phyloP scores from a whole-genome alignment of 139 green algal genomes.

The Coelastrella sp. region DNA sequence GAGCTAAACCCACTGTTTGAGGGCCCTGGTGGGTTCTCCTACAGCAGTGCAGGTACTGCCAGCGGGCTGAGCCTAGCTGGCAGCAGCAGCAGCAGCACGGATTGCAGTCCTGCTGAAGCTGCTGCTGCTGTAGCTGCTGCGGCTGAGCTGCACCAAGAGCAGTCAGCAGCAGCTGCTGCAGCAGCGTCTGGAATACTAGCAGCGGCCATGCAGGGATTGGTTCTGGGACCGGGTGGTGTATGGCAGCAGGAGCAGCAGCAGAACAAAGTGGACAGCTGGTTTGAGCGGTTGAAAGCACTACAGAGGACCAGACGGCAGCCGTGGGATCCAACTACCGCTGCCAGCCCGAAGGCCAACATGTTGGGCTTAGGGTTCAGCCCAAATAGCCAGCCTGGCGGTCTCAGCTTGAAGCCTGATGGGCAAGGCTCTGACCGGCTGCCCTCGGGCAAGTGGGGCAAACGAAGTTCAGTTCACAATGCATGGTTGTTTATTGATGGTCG shows the following conservation, averaged over 20 bases:
- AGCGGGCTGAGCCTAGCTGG: neutral
- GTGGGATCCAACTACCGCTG: neutral
- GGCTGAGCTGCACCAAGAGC: conserved; percentile 3
- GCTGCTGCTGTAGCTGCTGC: conserved; percentile 6
- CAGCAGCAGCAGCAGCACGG: neutral
- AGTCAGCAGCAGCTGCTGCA: conserved; percentile 23
- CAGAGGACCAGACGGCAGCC: conserved; percentile 11
- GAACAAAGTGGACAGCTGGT: conserved; percentile 10
- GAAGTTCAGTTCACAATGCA: neutral
- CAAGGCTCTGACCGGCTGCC: neutral
- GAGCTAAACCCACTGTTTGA: neutral
- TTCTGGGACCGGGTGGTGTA: neutral
- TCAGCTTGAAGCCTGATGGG: neutral
- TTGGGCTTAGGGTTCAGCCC: neutral
- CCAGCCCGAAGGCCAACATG: neutral
- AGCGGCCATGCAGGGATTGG: neutral
- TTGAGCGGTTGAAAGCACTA: neutral
- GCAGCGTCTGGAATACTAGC: conserved; percentile 3
- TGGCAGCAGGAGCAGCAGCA: conserved; percentile 6
- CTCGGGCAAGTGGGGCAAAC: neutral
- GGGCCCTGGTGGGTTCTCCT: neutral
- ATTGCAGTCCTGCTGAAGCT: neutral
- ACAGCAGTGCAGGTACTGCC: neutral
- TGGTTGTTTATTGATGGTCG: conserved; percentile 34
- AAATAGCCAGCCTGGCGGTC: neutral